phyloP scores from a whole-genome alignment of 78 protist genomes.

The slime mould (Dictyostelium discoideum) region DNA sequence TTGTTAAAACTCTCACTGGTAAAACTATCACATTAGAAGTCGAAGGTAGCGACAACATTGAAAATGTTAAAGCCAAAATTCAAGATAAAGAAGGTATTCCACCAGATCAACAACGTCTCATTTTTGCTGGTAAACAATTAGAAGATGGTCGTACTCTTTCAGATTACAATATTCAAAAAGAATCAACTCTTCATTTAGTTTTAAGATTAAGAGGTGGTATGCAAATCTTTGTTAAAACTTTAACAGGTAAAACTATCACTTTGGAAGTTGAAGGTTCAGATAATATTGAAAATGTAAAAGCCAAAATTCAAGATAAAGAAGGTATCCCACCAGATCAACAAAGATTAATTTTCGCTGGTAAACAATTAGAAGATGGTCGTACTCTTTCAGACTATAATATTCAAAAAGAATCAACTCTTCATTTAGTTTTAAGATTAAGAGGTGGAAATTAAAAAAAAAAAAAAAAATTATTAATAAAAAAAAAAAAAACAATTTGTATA shows the following conservation, averaged over 20 bases:
- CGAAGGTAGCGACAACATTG: constrained; percentile 94
- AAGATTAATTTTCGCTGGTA: constrained; percentile 88
- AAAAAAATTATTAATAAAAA: background rate
- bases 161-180: constrained; percentile 99
- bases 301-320: too few species aligned
- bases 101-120: constrained; percentile 99
- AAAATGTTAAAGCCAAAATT: constrained; percentile 98
- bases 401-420: constrained; percentile 96
- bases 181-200: constrained; percentile 94
- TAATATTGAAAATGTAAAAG: too few species aligned
- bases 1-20: too few species aligned
- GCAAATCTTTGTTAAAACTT: background rate
- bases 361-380: constrained; percentile 98
- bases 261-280: too few species aligned
- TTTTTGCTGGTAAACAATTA: constrained; percentile 99
- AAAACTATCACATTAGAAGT: too few species aligned
- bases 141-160: constrained; percentile 98
- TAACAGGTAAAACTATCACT: background rate
- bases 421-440: constrained; percentile 77
- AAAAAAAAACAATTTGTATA: background rate
- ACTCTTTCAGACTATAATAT: constrained; percentile 97
- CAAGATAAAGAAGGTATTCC: constrained; percentile 99
- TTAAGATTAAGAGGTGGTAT: background rate
- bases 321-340: background rate
- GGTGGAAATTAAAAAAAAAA: background rate